Base-by-base conservation (phyloP, 1,284 basidiomycete species). In the Filobasidium uniguttulatum region DNA sequence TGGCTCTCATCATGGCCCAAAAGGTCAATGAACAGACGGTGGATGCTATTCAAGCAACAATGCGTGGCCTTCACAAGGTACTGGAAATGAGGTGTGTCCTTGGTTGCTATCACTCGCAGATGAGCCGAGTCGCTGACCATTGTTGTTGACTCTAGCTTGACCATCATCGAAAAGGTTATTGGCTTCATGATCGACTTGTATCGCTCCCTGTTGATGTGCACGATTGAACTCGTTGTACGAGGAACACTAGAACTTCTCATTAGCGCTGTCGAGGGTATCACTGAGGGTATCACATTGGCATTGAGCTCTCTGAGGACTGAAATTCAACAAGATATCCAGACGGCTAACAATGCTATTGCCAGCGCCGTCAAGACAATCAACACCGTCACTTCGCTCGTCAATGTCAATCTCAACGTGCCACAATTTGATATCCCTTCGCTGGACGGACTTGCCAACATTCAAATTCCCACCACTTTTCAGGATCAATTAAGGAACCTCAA, bases 141-240 rank as follows among this genome's bases (percentile, higher is more conserved):
- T 14, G n/a, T 15, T 12, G 7, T 6, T n/a, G 20, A n/a, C 3
- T 30, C 15, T 57, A 62, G 69, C 53, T 72, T 93, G 52, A 89
- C 82, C 0, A 73, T 81, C 35, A 82, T 93, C 76, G 83, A 91
- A 63, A 79, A 75, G 1, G 79, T 93, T 58, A 82, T 93, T 67
- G 84, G 86, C 58, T 97, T 96, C 68, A 77, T 94, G 53, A 79
- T 96, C 59, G 83, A 90, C 68, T 79, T 83, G 48, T 98, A 96
- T 65, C 81, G 88, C 33, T 88, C 85, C 3, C 82, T 90, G 1
- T 81, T 94, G 58, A 74, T 96, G 45, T 97, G 91, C 69, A 88
- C 93, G 56, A 72, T 96, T 56, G 87, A 96, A 70, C 75, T 97
- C 41, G 79, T 87, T 12, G 81, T 98, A 2, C 77, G 81, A 20